phyloP scores from a whole-genome alignment of 2,329 filamentous ascomycete genomes.

The Aspergillus costaricaensis region DNA sequence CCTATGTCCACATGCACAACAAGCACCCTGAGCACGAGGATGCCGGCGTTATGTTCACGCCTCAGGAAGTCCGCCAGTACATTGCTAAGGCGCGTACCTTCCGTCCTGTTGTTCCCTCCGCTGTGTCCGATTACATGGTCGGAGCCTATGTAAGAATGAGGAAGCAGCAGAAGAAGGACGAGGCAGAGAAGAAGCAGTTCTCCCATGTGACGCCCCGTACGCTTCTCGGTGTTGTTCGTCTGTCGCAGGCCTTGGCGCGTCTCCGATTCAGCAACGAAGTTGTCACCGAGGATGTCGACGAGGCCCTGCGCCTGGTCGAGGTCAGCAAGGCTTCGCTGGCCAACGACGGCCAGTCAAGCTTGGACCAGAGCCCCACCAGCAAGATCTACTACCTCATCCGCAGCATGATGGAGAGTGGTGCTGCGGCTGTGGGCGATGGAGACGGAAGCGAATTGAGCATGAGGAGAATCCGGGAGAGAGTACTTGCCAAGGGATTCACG shows the following conservation, averaged over 20 bases:
- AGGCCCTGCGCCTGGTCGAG: constrained; percentile 86
- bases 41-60: constrained; percentile 76
- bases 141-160: constrained; percentile 95
- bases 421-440: constrained; percentile 75
- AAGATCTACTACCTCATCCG: constrained; percentile 96
- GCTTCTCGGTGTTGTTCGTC: constrained; percentile 84
- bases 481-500: constrained; percentile 95
- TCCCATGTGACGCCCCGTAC: constrained; percentile 93
- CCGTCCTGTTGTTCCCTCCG: constrained; percentile 80
- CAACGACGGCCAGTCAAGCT: constrained; percentile 63
- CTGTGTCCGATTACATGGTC: constrained; percentile 92
- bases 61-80: constrained; percentile 92
- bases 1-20: constrained; percentile 96
- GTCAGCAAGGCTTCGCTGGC: constrained; percentile 91
- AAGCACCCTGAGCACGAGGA: constrained; percentile 78
- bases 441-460: constrained; percentile 76
- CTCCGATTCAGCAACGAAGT: constrained; percentile 85
- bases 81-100: constrained; percentile 89
- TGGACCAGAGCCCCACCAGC: constrained; percentile 77
- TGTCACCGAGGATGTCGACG: constrained; percentile 89
- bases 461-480: constrained; percentile 83
- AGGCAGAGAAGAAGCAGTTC: constrained; percentile 88
- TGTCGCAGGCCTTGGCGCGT: constrained; percentile 89
- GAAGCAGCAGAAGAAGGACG: constrained; percentile 86
- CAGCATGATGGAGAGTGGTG: constrained; percentile 80